These are phyloP conservation scores for Lactifluus pinguis DNA, from an alignment of 768 basidiomycete genomes.

Conservation along the genomic window DNA sequence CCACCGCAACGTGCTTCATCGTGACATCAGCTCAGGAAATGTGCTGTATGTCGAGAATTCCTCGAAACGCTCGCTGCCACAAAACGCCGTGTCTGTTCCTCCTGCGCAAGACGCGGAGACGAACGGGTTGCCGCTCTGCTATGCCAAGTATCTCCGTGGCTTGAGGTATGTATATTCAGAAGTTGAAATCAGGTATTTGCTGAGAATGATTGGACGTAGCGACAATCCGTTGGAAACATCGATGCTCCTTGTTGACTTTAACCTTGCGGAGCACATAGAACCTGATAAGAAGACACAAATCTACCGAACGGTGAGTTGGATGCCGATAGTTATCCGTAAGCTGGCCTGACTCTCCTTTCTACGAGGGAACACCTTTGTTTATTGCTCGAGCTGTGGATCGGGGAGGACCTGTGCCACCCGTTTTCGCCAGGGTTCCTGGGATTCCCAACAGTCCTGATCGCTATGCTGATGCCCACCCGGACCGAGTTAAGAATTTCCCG, in stretches of 20 bases:
- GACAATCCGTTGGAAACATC: not conserved
- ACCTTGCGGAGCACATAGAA: no score
- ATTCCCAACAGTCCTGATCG: no score
- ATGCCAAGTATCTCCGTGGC: no score
- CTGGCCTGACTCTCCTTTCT: not conserved
- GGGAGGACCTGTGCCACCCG: no score
- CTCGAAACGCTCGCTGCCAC: not conserved
- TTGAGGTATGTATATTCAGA: not conserved
- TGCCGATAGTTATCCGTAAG: not conserved
- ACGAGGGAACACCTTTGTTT: no score
- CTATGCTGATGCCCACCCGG: no score
- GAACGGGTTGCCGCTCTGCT: no score
- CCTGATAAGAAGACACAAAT: not conserved
- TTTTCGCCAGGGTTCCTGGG: no score
- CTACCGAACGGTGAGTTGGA: not conserved
- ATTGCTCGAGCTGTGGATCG: no score
- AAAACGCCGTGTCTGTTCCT: not conserved
- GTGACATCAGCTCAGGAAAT: not conserved
- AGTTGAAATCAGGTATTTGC: not conserved
- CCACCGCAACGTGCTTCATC: not conserved
- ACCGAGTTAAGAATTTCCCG: no score
- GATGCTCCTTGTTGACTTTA: no score
- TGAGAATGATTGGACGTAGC: not conserved
- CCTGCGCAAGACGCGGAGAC: not conserved
- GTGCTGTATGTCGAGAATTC: no score